phyloP scores from a whole-genome alignment of 1,284 basidiomycete species.

The Leccinum cinnamomeum region DNA sequence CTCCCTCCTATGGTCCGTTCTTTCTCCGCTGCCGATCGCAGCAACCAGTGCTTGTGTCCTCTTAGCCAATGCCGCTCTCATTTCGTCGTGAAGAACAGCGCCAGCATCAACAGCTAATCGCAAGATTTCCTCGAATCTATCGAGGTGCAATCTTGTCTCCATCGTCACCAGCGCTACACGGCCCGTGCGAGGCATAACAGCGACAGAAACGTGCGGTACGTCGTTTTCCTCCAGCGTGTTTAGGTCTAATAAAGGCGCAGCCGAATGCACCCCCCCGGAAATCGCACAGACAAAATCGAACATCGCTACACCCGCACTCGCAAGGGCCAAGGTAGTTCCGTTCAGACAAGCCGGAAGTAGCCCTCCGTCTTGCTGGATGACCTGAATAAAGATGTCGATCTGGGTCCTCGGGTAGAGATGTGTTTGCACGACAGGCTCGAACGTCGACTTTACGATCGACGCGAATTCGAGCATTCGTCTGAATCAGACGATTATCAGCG shows the following conservation, averaged over 20 bases:
- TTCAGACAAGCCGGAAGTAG: slow-evolving; percentile 94
- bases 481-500: background rate
- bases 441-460: slow-evolving; percentile 87
- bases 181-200: slow-evolving; percentile 80
- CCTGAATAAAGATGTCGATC: slow-evolving; percentile 92
- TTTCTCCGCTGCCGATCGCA: slow-evolving; percentile 40
- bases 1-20: slow-evolving; percentile 27
- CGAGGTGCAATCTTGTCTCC: slow-evolving; percentile 93
- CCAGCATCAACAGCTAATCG: slow-evolving; percentile 77
- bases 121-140: slow-evolving; percentile 90
- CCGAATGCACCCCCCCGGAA: slow-evolving; percentile 34
- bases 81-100: slow-evolving; percentile 79
- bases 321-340: slow-evolving; percentile 88
- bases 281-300: slow-evolving; percentile 89
- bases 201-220: slow-evolving; percentile 85
- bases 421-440: slow-evolving; percentile 92
- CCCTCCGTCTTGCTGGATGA: slow-evolving; percentile 92
- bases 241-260: too few species aligned
- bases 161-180: slow-evolving; percentile 88
- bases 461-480: slow-evolving; percentile 91
- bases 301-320: slow-evolving; percentile 89
- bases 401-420: slow-evolving; percentile 90
- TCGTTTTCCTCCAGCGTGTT: slow-evolving; percentile 80
- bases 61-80: slow-evolving; percentile 71
- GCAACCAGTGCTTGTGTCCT: slow-evolving; percentile 64